Evolutionary conservation across 352 stramenopile species (phyloP).

Genomic region (Phytophthora ramorum): DNA sequence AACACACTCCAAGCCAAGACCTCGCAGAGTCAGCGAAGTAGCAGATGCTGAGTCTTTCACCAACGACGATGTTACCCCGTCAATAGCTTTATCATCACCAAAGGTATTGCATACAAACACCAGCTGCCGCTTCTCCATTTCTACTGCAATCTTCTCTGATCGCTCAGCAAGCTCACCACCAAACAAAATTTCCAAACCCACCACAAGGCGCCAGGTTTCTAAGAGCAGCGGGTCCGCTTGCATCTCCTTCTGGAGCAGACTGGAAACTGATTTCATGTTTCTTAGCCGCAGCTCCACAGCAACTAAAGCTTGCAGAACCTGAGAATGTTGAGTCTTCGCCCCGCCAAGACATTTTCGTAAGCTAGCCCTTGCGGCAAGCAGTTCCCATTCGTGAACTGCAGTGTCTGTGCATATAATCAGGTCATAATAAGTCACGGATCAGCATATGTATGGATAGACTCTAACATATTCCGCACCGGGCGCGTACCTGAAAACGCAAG

Average conservation of each 20-base stretch:
- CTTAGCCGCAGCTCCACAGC: constrained; percentile 44
- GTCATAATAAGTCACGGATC: background rate
- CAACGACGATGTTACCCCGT: background rate
- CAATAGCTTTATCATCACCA: constrained; percentile 27
- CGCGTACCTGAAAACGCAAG: constrained; percentile 54
- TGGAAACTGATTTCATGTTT: constrained; percentile 52
- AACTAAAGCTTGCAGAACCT: constrained; percentile 49
- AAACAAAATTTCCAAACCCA: constrained; percentile 67
- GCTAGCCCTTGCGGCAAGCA: constrained; percentile 45
- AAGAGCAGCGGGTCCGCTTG: constrained; percentile 44
- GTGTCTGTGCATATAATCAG: constrained; percentile 29
- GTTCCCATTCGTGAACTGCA: constrained; percentile 57
- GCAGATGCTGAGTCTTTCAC: constrained; percentile 2
- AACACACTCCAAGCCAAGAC: constrained; percentile 36
- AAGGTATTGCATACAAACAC: constrained; percentile 41
- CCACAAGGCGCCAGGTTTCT: constrained; percentile 55
- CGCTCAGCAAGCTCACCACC: constrained; percentile 32
- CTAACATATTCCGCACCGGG: background rate
- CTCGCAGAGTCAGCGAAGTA: constrained; percentile 26
- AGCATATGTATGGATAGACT: background rate
- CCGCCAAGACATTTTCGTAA: constrained; percentile 43
- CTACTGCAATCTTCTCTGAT: constrained; percentile 34
- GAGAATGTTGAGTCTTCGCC: constrained; percentile 36
- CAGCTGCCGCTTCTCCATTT: constrained; percentile 47
- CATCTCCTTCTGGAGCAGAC: constrained; percentile 42